phyloP scores from a whole-genome alignment of 2,329 filamentous ascomycete genomes.

The Diaporthe helianthi region DNA sequence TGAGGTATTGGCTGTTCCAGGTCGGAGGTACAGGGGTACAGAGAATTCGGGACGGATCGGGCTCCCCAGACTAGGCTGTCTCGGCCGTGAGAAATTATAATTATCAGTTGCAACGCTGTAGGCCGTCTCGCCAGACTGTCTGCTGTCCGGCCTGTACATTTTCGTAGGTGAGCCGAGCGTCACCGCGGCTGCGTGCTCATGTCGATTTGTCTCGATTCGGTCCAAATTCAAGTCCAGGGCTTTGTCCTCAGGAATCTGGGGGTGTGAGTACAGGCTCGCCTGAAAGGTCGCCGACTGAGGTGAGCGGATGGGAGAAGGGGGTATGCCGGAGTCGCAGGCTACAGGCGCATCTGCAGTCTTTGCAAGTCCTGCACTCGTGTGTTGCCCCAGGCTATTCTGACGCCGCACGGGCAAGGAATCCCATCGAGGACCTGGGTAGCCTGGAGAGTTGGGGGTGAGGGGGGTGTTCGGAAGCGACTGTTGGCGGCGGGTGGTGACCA shows the following conservation, averaged over 20 bases:
- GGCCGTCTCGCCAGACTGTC: conserved; percentile 38
- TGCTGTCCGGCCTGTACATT: conserved; percentile 43
- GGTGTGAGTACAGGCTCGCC: conserved; percentile 44
- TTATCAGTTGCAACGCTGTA: conserved; percentile 48
- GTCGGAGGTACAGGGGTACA: conserved; percentile 27
- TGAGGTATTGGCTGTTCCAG: conserved; percentile 30
- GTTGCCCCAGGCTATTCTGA: conserved; percentile 14
- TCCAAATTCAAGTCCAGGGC: conserved; percentile 32
- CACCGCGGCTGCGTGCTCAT: conserved; percentile 35
- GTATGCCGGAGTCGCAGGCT: conserved; percentile 26
- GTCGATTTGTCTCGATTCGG: conserved; percentile 35
- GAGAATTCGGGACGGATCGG: conserved; percentile 32
- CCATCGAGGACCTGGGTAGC: conserved; percentile 30
- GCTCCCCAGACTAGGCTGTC: conserved; percentile 58
- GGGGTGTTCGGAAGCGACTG: conserved; percentile 33
- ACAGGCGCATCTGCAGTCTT: conserved; percentile 22
- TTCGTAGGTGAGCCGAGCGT: conserved; percentile 36
- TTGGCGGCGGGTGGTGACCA: conserved; percentile 30
- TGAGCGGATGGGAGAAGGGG: conserved; percentile 36
- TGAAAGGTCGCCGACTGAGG: conserved; percentile 41
- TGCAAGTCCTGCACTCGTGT: conserved; percentile 1
- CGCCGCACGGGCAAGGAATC: conserved; percentile 24
- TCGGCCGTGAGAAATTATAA: conserved; percentile 66
- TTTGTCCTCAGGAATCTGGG: conserved; percentile 41
- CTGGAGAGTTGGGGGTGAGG: conserved; percentile 28